Evolutionary conservation across 768 basidiomycete species (phyloP), one percentile per base, ranked within the genome.

Genomic region (Leccinum rimulosum): DNA sequence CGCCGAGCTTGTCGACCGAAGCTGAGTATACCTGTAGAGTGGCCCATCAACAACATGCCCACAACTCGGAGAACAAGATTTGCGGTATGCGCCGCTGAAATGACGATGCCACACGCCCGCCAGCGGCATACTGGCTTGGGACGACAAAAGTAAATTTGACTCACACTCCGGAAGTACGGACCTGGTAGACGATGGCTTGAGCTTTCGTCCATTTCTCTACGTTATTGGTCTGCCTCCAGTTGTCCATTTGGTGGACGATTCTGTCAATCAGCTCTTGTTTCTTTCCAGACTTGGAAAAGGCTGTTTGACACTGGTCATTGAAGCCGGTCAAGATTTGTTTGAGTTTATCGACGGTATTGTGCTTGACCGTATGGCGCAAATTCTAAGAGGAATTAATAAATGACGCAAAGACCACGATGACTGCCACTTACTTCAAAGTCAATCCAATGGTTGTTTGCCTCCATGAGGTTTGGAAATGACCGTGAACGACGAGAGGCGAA

Each of bases 181-280:
- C 87, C 75, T 89, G 87, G 54, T 79, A 71, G 52, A 93, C 70
- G 58, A 93, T 82, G 36, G 77, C 76, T 70, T 86, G 87, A 25
- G 86, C 90, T 65, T 82, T 88, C 58, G 76, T 72, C 85, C 88
- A 93, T 69, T 81, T 84, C 64, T 88, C 88, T 52, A 81, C 75
- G 57, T 79, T 76, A 68, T 82, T 83, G 1, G 74, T 70, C 54
- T 72, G 70, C 68, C 82, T 82, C 87, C 88, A 91, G 54, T 66
- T 58, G 60, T 88, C 85, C 65, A 93, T 73, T 61, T 80, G 76
- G 8, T 66, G 64, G 49, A 82, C 73, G 61, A 94, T 87, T 61
- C 89, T 82, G 70, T 92, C 89, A 69, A 93, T 91, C 50, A 93
- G 82, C 35, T 93, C 93, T 66, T 91, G 88, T 70, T 94, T 94